phyloP scores from a whole-genome alignment of 257 asterid genomes.

The Solanum pimpinellifolium region DNA sequence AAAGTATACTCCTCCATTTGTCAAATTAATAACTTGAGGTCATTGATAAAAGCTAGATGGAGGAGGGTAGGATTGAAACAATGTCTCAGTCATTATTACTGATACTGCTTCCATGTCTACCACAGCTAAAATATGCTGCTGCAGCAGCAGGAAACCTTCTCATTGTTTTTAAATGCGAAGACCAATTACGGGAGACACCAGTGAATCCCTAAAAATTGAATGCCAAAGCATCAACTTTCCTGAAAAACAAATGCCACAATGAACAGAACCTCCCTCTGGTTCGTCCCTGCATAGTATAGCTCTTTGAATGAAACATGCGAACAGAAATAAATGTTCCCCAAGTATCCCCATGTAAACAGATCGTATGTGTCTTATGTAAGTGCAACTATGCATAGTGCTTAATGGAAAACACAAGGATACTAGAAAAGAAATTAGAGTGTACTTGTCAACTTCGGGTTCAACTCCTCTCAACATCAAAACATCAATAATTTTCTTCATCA shows the following conservation, averaged over 20 bases:
- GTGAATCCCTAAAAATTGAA: neutral
- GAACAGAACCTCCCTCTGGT: neutral
- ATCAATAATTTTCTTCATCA: conserved; percentile 96
- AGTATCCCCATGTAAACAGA: neutral
- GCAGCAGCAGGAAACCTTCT: neutral
- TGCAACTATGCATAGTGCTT: neutral
- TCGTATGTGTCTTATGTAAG: neutral
- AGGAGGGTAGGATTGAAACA: neutral
- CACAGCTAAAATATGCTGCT: neutral
- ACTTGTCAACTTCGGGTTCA: conserved; percentile 98
- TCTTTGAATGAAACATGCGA: neutral
- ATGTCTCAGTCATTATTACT: neutral
- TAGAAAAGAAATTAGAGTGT: neutral
- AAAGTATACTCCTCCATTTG: neutral
- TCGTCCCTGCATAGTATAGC: neutral
- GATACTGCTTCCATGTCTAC: neutral
- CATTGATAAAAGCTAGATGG: neutral
- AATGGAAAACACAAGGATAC: neutral
- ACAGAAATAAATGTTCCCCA: neutral
- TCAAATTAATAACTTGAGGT: neutral
- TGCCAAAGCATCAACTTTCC: neutral
- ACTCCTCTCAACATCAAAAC: conserved; percentile 89
- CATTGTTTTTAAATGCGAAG: neutral
- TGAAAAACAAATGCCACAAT: neutral
- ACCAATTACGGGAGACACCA: neutral